Conservation (phyloP, 352 stramenopile genomes). For the Phytophthora hibernalis region DNA sequence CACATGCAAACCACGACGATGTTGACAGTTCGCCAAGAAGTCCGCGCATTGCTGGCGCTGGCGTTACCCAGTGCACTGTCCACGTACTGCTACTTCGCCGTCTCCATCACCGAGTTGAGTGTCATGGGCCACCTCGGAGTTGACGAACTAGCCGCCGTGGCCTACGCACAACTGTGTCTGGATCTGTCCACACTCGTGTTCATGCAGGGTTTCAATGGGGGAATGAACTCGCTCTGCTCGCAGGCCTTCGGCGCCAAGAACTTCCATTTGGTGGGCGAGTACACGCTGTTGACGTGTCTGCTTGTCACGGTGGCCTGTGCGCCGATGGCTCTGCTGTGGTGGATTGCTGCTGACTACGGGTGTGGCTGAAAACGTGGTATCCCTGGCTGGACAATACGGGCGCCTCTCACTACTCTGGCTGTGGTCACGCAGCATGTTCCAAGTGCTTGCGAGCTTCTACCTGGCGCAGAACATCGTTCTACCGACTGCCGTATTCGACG, state of each 20-base stretch:
- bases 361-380: slow-evolving; percentile 46
- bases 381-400: slow-evolving; percentile 66
- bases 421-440: slow-evolving; percentile 82
- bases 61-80: slow-evolving; percentile 62
- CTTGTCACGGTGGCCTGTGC: slow-evolving; percentile 59
- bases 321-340: slow-evolving; percentile 78
- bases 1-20: slow-evolving; percentile 6
- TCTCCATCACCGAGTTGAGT: slow-evolving; percentile 81
- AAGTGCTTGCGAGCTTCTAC: slow-evolving; percentile 79
- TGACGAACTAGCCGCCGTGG: slow-evolving; percentile 71
- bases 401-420: slow-evolving; percentile 72
- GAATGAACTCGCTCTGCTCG: slow-evolving; percentile 83
- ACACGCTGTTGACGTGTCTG: slow-evolving; percentile 60
- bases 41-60: slow-evolving; percentile 53
- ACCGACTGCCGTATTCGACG: slow-evolving; percentile 66
- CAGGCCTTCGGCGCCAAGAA: slow-evolving; percentile 90
- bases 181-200: slow-evolving; percentile 81
- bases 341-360: slow-evolving; percentile 58
- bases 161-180: slow-evolving; percentile 80
- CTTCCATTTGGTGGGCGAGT: slow-evolving; percentile 67
- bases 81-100: slow-evolving; percentile 82
- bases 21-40: slow-evolving; percentile 20
- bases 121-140: slow-evolving; percentile 85
- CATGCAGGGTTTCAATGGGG: slow-evolving; percentile 82
- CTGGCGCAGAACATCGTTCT: slow-evolving; percentile 83